Evolutionary conservation across 495 filamentous ascomycete genomes (phyloP), one percentile per base, ranked within the genome.

Genomic region (Trichoderma orchidacearum): DNA sequence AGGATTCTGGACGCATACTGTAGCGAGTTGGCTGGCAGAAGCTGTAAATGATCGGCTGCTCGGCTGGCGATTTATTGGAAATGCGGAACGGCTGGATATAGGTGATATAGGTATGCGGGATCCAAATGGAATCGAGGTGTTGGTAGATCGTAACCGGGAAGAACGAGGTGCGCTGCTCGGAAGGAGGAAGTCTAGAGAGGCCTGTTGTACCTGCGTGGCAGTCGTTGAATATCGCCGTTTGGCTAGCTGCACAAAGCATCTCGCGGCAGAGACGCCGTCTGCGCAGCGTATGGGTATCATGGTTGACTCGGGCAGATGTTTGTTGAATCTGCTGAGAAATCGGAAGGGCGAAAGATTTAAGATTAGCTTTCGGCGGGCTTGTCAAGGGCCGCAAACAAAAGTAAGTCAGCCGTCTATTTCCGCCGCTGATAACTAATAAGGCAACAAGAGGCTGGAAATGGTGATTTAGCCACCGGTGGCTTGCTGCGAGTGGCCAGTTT

Each of bases 1-100:
- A 0, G 85, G 85, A 64, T 91, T 90, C 60, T 73, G 66, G 23
- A 82, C 60, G 30, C 75, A 68, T 12, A 68, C 59, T 0, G 77
- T 79, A 27, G 63, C 65, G 25, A 59, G 54, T 30, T 61, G 50
- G 1, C 64, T 21, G 2, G 63, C 28, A 5, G 73, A 66, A 9
- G 64, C 60, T 56, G 62, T 70, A 55, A 76, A 73, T 0, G 56
- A 15, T 21, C 61, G 58, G 15, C 29, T 48, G 9, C 6, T 58
- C 53, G 61, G 30, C 23, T 15, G 3, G 53, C 54, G 29, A 17
- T 29, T 3, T 52, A 58, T 56, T 54, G 63, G n/a, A 17, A 53
- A 12, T 8, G 17, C 15, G 17, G 51, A 53, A 11, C n/a, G 11
- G 55, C 36, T 29, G 1, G 35, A 30, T 3, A 27, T 21, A 15